Base-by-base conservation (phyloP, 2,329 filamentous ascomycete species). In the Penicillium occitanis region DNA sequence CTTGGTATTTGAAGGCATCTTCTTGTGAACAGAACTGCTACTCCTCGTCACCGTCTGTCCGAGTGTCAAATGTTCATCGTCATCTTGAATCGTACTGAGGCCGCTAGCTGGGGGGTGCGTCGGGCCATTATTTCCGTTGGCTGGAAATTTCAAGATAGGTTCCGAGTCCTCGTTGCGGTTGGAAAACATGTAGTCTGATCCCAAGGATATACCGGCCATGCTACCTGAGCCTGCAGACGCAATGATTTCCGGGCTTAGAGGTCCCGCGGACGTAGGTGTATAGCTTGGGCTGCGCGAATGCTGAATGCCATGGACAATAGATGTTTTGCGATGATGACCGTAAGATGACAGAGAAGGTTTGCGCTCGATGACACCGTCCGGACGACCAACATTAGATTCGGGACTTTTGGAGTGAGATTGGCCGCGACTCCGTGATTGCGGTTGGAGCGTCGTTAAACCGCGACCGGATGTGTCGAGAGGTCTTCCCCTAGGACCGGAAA, bases 261-360 rank as follows among this genome's bases (percentile, higher is more conserved):
- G 94, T 77, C 91, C 96, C 33, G 90, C 81, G 51, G 83, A 90
- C 42, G 90, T 93, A 48, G 74, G 72, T 40, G 77, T 76, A 70
- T 79, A 88, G 80, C 93, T 97, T 72, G 93, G 91, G 85, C 96
- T 96, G 79, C 94, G 82, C 65, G 86, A 90, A 79, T 99, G 95
- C 77, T 97, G 93, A 71, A 96, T 78, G 64, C 95, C 94, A 87
- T 98, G 92, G 66, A 98, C 93, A 72, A 98, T 97, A 59, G 94
- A 98, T 0, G 94, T 96, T 81, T 99, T 93, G 64, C 95, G 90
- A 80, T 98, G 93, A 78, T 99, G 93, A 67, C 91, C 92, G 83
- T 98, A 90, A 17, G 84, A 85, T 67, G 79, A 79, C n/a, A 67
- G 48, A 6, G 78, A 81, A 42, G 79, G 78, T 63, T 76, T 73